A percentile compares a stretch with the other conserved stretches of the same genome.
Conservation (phyloP, 2,329 filamentous ascomycete species). For the Pestalotiopsis fici region DNA sequence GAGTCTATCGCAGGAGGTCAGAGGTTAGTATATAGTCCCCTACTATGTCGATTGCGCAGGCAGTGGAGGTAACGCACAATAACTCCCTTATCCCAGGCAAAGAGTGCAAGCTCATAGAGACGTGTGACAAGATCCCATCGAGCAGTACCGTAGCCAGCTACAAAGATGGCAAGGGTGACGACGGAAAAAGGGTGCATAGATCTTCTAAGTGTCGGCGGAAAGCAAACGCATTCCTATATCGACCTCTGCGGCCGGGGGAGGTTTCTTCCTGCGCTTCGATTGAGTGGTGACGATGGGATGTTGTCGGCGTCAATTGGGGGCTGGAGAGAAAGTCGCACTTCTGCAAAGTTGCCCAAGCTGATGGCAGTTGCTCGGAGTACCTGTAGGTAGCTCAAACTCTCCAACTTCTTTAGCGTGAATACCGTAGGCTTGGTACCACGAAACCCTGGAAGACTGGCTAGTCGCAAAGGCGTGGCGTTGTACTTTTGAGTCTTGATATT, state of each 20-base stretch:
- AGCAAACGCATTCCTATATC: conserved; percentile 6
- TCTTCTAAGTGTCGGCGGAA: conserved; percentile 32
- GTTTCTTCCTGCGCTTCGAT: background rate
- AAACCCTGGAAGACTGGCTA: background rate
- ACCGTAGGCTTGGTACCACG: background rate
- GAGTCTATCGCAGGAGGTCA: conserved; percentile 55
- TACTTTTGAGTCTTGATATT: background rate
- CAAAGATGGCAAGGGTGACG: conserved; percentile 95
- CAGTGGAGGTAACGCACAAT: conserved; percentile 62
- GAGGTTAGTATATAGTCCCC: conserved; percentile 11
- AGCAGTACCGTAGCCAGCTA: conserved; percentile 98
- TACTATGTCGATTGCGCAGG: background rate
- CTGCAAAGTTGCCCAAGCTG: background rate
- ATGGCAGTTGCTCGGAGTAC: background rate
- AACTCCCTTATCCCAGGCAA: conserved; percentile 98
- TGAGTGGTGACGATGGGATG: background rate
- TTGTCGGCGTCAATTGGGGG: background rate
- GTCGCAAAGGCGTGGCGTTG: background rate
- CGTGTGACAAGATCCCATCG: conserved; percentile 98
- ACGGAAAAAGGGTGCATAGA: conserved; percentile 98
- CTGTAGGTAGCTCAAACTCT: background rate
- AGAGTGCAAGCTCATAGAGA: conserved; percentile 94
- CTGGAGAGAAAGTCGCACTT: background rate
- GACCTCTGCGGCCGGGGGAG: background rate
- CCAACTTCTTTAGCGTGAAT: background rate